phyloP scores from a whole-genome alignment of 208 protist genomes.

The Wallacemonas sp. region DNA sequence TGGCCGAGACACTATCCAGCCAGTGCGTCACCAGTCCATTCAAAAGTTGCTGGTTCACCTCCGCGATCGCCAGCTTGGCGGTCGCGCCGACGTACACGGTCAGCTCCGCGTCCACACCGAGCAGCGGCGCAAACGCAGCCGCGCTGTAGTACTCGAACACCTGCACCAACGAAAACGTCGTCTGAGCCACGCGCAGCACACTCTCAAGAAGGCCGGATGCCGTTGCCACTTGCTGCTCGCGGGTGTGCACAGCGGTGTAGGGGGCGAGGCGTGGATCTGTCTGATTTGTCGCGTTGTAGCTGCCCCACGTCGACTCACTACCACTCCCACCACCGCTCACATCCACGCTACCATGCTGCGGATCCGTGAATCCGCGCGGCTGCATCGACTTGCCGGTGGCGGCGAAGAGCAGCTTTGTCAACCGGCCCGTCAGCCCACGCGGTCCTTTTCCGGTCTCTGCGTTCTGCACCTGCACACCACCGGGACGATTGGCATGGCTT shows the following conservation, averaged over 20 bases:
- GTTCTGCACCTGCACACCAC: neutral
- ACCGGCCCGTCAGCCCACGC: constrained; percentile 35
- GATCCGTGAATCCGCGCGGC: no score
- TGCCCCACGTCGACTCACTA: neutral
- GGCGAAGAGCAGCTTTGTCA: constrained; percentile 45
- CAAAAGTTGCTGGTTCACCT: constrained; percentile 49
- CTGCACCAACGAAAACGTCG: constrained; percentile 55
- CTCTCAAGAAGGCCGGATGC: constrained; percentile 37
- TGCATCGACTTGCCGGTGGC: constrained; percentile 32
- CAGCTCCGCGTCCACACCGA: constrained; percentile 49
- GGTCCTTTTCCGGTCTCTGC: constrained; percentile 22
- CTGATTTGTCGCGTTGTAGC: neutral
- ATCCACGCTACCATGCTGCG: no score
- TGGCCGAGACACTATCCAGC: constrained; percentile 55
- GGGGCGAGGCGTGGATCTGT: constrained; percentile 26
- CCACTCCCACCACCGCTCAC: neutral
- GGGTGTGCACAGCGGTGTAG: constrained; percentile 52
- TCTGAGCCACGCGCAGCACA: constrained; percentile 47
- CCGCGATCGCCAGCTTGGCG: constrained; percentile 43
- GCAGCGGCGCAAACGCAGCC: constrained; percentile 57
- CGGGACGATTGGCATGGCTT: neutral
- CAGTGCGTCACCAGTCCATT: constrained; percentile 41
- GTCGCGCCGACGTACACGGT: constrained; percentile 53
- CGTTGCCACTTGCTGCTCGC: constrained; percentile 57
- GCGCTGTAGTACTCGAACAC: constrained; percentile 75